These are phyloP conservation scores for Chaetomiaceae sp. DNA, from an alignment of 2,329 filamentous ascomycete species.

Conservation along the genomic window DNA sequence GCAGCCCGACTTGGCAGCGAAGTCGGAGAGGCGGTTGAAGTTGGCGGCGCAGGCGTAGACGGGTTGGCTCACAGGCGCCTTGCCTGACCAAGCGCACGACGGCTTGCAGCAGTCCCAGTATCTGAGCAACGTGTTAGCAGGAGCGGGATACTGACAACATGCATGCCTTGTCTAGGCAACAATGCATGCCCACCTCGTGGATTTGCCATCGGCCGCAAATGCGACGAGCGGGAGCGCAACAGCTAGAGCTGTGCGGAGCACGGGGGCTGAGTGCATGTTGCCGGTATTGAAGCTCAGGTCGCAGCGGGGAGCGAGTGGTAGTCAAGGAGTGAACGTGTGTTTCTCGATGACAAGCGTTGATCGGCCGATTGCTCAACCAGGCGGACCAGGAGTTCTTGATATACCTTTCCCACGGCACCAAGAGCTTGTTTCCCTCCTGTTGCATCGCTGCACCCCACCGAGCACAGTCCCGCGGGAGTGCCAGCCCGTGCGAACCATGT, in stretches of 20 bases:
- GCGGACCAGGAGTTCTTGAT: neutral
- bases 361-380: no score
- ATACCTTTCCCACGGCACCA: no score
- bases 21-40: slow-evolving; percentile 48
- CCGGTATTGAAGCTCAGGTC: neutral
- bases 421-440: no score
- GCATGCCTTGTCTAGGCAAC: no score
- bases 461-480: no score
- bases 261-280: slow-evolving; percentile 19
- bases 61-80: slow-evolving; percentile 46
- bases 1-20: slow-evolving; percentile 47
- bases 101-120: slow-evolving; percentile 68
- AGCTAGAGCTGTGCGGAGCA: slow-evolving; percentile 17
- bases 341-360: no score
- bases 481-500: no score
- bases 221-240: slow-evolving; percentile 18
- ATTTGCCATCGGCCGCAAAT: slow-evolving; percentile 22
- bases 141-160: neutral
- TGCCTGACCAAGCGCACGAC: slow-evolving; percentile 55
- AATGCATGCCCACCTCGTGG: slow-evolving; percentile 14
- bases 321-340: no score
- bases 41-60: slow-evolving; percentile 49
- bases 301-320: no score
- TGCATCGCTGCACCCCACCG: no score
- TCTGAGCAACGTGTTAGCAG: slow-evolving; percentile 22